Conservation (phyloP, 306 rosid genomes). For the Lathyrus aphaca region DNA sequence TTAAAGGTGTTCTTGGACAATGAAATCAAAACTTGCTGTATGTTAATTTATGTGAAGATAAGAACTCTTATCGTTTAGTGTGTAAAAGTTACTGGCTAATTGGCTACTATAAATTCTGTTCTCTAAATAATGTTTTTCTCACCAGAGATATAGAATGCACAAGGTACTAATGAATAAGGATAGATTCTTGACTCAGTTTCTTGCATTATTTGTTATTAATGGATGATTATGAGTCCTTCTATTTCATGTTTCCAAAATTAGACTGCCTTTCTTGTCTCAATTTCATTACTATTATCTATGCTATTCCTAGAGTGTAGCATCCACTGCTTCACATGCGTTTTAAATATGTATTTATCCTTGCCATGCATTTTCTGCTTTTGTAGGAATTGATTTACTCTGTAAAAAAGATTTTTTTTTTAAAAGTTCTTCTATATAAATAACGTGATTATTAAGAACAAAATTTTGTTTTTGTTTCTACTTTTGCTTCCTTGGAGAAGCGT, state of each 20-base stretch:
- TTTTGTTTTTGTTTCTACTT: conserved; percentile 11
- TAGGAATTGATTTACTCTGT: background rate
- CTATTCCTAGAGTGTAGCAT: conserved; percentile 20
- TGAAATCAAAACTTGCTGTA: conserved; percentile 22
- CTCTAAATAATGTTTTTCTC: conserved; percentile 22
- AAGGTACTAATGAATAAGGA: background rate
- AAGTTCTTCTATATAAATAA: background rate
- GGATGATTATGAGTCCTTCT: conserved; percentile 21
- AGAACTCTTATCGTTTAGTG: conserved; percentile 9
- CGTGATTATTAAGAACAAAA: background rate
- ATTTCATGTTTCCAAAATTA: conserved; percentile 23
- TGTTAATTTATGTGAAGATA: conserved; percentile 27
- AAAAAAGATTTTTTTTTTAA: background rate
- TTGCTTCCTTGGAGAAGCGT: conserved; percentile 1
- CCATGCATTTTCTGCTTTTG: conserved; percentile 14
- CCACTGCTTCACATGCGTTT: conserved; percentile 14
- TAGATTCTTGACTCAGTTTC: conserved; percentile 24
- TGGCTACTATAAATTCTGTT: conserved; percentile 5
- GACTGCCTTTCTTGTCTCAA: conserved; percentile 2
- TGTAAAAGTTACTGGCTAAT: conserved; percentile 2
- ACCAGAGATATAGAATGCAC: background rate
- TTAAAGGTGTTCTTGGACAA: conserved; percentile 26
- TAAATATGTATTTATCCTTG: conserved; percentile 15
- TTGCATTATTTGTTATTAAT: conserved; percentile 30
- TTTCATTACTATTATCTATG: conserved; percentile 5